Evolutionary conservation across 1,284 basidiomycete genomes (phyloP), one percentile per base, ranked within the genome.

Genomic region (Rhodotorula sp.): DNA sequence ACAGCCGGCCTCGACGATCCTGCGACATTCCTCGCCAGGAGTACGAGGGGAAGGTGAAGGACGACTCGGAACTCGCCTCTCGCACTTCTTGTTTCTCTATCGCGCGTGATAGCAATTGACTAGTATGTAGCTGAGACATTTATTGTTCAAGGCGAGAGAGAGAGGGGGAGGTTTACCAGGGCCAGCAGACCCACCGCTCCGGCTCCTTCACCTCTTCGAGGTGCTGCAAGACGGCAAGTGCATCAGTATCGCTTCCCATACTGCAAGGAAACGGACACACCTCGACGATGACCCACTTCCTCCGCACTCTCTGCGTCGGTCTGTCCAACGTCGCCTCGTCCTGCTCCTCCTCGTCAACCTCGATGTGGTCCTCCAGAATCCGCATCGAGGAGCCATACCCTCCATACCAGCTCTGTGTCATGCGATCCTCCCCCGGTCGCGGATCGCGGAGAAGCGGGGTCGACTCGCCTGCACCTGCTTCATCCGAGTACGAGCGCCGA

Each of bases 201-300:
- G 49, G 30, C 27, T 65, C 67, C 54, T 52, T 34, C 24, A 69
- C 59, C 39, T 56, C 32, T 30, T 69, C 67, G 32, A 69, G 56
- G 2, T 56, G 63, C 67, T 69, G 59, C 52, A 27, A 29, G 27
- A 11, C 10, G 20, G 30, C 11, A 7, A 22, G 48, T 20, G 17
- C 0, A 20, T 34, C 30, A n/a, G 13, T 1, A 20, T n/a, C n/a
- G n/a, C 32, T 44, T 9, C 39, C n/a, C 52, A n/a, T 1, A 17
- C 0, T 13, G 7, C 11, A n/a, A 2, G n/a, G 47, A 30, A 19
- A 11, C n/a, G 22, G 29, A 27, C 17, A 30, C 44, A 70, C 68
- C 64, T 70, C 68, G 54, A 52, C 48, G 17, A 70, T 52, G 17
- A 67, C 64, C 57, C 65, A 62, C 36, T 51, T 58, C 30, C n/a